phyloP scores from a whole-genome alignment of 106 monocot species.

The Triglochin maritima region DNA sequence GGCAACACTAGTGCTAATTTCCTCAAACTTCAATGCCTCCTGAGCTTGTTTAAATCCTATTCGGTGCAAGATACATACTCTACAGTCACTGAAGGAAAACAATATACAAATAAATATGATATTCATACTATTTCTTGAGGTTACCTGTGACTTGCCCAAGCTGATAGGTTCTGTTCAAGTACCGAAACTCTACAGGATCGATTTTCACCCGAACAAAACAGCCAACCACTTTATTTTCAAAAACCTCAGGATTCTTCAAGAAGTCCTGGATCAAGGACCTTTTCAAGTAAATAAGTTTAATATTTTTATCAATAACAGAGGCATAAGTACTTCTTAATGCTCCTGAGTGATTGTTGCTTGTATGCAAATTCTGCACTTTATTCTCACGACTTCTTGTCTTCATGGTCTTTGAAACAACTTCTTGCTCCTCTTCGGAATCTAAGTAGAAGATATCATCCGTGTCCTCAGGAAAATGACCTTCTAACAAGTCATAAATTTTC shows the following conservation, averaged over 20 bases:
- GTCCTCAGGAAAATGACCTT: conserved; percentile 44
- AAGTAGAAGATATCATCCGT: conserved; percentile 24
- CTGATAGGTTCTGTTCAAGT: conserved; percentile 30
- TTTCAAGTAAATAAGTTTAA: conserved; percentile 57
- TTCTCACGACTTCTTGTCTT: too few relatives aligned
- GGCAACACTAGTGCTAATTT: conserved; percentile 37
- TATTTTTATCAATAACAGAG: conserved; percentile 44
- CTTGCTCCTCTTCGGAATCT: conserved; percentile 31
- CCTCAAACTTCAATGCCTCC: conserved; percentile 46
- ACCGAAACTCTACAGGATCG: conserved; percentile 42
- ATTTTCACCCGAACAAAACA: conserved; percentile 78
- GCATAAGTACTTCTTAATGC: conserved; percentile 37
- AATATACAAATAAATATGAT: not conserved
- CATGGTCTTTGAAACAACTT: conserved; percentile 9
- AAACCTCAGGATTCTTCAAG: conserved; percentile 31
- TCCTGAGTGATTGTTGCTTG: conserved; percentile 1
- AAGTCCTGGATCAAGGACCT: conserved; percentile 52
- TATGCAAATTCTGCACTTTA: not conserved
- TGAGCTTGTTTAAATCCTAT: conserved; percentile 47
- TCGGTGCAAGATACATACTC: not conserved
- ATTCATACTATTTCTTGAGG: not conserved
- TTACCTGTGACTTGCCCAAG: conserved; percentile 64
- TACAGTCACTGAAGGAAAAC: not conserved
- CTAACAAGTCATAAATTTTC: conserved; percentile 41
- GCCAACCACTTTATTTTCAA: conserved; percentile 69